Conservation (phyloP, 2,329 filamentous ascomycete species). For the Cylindrodendrum hubeiense region DNA sequence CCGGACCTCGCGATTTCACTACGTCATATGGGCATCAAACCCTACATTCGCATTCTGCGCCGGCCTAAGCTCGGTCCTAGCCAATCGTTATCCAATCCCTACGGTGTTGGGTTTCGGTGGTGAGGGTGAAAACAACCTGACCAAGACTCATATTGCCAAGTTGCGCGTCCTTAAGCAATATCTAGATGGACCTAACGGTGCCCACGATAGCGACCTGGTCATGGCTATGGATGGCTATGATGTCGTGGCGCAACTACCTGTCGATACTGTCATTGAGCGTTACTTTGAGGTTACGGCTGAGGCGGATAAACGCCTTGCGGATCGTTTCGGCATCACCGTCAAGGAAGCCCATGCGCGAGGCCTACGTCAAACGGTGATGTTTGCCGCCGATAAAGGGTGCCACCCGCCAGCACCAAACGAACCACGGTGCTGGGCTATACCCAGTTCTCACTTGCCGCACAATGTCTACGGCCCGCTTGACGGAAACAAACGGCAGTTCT, state of each 20-base stretch:
- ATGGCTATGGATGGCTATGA: slow-evolving; percentile 41
- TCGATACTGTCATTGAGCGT: slow-evolving; percentile 36
- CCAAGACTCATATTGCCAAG: slow-evolving; percentile 33
- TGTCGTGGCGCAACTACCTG: slow-evolving; percentile 40
- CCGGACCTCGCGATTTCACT: slow-evolving; percentile 21
- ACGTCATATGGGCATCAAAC: slow-evolving; percentile 28
- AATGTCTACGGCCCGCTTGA: not conserved
- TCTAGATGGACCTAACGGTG: slow-evolving; percentile 13
- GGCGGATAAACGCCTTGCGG: slow-evolving; percentile 34
- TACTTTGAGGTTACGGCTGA: slow-evolving; percentile 33
- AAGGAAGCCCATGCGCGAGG: slow-evolving; percentile 30
- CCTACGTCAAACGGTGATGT: slow-evolving; percentile 38
- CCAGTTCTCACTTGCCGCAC: not conserved
- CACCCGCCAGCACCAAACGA: slow-evolving; percentile 14
- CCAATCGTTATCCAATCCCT: slow-evolving; percentile 31
- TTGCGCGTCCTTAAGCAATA: slow-evolving; percentile 32
- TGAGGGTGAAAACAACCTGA: slow-evolving; percentile 24
- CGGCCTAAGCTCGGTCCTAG: slow-evolving; percentile 26
- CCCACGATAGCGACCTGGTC: slow-evolving; percentile 34
- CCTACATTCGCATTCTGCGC: slow-evolving; percentile 24
- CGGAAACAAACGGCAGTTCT: not conserved
- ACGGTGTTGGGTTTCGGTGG: slow-evolving; percentile 31
- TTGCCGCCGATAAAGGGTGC: slow-evolving; percentile 39
- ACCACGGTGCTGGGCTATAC: not conserved
- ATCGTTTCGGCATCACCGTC: slow-evolving; percentile 32